Conservation (phyloP, 805 yeast species). For the Lachancea sp. region DNA sequence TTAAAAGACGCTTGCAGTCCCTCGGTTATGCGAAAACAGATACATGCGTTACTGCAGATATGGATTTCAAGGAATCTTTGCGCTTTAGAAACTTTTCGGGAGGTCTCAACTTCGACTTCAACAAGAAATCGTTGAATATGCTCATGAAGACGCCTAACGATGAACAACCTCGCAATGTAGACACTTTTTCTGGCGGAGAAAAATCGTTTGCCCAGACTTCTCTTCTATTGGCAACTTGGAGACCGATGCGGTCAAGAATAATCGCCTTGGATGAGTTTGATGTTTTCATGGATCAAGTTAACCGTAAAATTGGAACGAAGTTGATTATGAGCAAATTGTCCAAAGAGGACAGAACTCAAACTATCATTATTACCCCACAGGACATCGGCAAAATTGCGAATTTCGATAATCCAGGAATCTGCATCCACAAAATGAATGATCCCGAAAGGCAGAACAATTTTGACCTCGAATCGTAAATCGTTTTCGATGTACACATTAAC, state of each 20-base stretch:
- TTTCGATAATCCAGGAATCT: conserved; percentile 54
- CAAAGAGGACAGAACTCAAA: conserved; percentile 54
- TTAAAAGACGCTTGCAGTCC: conserved; percentile 39
- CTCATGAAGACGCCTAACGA: conserved; percentile 57
- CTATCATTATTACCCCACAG: conserved; percentile 91
- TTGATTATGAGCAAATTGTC: conserved; percentile 65
- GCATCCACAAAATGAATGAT: conserved; percentile 54
- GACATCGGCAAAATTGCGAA: conserved; percentile 63
- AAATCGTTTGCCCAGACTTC: conserved; percentile 91
- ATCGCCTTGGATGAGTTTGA: conserved; percentile 95
- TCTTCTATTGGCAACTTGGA: conserved; percentile 83
- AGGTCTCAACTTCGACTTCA: conserved; percentile 55
- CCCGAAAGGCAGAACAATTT: conserved; percentile 33
- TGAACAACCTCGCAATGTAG: conserved; percentile 58
- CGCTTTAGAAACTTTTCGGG: conserved; percentile 71
- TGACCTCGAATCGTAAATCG: conserved; percentile 12
- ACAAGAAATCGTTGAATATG: conserved; percentile 45
- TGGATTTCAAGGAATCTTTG: conserved; percentile 54
- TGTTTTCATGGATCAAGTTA: conserved; percentile 94
- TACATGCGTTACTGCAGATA: conserved; percentile 44
- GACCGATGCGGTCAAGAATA: conserved; percentile 78
- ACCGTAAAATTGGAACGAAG: conserved; percentile 71
- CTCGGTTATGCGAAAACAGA: conserved; percentile 37
- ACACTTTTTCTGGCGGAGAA: conserved; percentile 93
- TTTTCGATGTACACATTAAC: too few species aligned